Conservation (phyloP, 73 alveolate genomes). For the Paramecium pentaurelia region DNA sequence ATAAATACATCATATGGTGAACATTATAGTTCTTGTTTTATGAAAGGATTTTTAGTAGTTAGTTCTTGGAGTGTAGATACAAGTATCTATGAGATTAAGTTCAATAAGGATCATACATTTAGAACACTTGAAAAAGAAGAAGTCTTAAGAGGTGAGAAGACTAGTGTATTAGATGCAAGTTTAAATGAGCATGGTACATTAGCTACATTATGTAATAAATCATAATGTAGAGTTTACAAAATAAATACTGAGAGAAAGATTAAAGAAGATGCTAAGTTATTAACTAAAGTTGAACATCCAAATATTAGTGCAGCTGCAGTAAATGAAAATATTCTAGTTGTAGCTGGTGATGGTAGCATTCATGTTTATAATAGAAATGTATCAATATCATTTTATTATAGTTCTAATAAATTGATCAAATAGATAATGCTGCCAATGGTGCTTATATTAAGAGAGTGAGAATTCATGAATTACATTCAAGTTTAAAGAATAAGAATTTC, state of each 20-base stretch:
- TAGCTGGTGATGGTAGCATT: not conserved
- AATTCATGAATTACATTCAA: constrained; percentile 15
- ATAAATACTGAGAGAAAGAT: not conserved
- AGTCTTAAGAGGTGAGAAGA: constrained; percentile 26
- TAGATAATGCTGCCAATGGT: constrained; percentile 21
- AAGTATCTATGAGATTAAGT: not conserved
- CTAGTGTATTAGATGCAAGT: not conserved
- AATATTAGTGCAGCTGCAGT: not conserved
- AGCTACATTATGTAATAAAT: not conserved
- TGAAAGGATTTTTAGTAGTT: not conserved
- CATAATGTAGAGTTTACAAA: not conserved
- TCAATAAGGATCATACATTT: constrained; percentile 25
- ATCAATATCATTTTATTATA: not conserved
- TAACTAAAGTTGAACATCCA: not conserved
- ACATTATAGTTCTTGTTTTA: constrained; percentile 18
- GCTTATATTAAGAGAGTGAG: not conserved
- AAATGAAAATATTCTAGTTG: not conserved
- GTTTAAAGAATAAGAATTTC: not conserved
- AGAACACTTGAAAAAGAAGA: constrained; percentile 12
- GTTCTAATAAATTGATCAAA: not conserved
- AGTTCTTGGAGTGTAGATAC: constrained; percentile 15
- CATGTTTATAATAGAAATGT: not conserved
- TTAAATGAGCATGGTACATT: not conserved
- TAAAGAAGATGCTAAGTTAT: not conserved
- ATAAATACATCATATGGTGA: constrained; percentile 21